Evolutionary conservation across 495 filamentous ascomycete genomes (phyloP), one percentile per base, ranked within the genome.

Genomic region (Lineolata rhizophorae): DNA sequence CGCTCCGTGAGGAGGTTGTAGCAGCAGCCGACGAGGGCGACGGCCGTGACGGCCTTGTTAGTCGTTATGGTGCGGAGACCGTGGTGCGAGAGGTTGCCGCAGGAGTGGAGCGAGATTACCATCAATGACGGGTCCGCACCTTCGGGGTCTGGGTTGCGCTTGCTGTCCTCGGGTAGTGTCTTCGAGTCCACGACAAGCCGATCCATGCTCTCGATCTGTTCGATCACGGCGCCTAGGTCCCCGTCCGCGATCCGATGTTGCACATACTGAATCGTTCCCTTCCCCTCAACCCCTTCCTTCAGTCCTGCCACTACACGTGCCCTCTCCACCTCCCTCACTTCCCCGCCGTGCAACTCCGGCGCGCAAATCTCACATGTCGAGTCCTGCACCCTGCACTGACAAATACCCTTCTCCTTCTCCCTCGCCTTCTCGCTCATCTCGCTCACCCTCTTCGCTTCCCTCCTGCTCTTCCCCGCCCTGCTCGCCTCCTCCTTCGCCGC

Each of bases 21-120:
- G 57, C 87, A 97, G 57, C 87, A 97, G 21, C 87, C 87, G 26
- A 97, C 78, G 48, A 97, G 77, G 21, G 87, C 87, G 28, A 95
- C 74, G 10, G 80, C 82, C 12, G 72, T 65, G 31, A 95, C 79
- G 18, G 67, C 61, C 1, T 82, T 76, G 44, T 92, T 94, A 21
- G 81, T 46, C 10, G 78, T 51, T 27, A 97, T 61, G 3, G 87
- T 87, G 4, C 78, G 74, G 26, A 97, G 70, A 2, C 78, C 87
- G 45, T 91, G 83, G 44, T 97, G 87, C n/a, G 85, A 67, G 10
- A 97, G 70, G 45, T 94, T 95, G 33, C 87, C 87, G 51, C 87
- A 97, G 13, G 84, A 93, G 49, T 97, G 87, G 29, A 97, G 76
- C 0, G 87, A 95, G 2, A 93, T 72, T 15, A 90, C 73, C 70